Base-by-base conservation (phyloP, 768 basidiomycete species). In the Krasilnikovozyma curviuscula region DNA sequence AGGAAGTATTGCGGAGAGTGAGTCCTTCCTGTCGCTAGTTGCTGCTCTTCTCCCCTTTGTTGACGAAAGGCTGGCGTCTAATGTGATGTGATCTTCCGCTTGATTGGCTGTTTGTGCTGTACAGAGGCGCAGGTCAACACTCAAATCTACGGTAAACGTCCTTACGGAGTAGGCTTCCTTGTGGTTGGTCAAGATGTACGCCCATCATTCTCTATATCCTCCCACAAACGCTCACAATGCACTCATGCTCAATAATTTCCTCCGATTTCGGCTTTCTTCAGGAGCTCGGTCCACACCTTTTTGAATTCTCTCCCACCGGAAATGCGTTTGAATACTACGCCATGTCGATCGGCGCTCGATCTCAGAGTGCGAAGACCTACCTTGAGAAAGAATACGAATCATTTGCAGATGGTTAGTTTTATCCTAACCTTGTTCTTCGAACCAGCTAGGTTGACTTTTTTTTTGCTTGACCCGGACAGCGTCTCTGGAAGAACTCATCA, bases 321-420 rank as follows among this genome's bases (percentile, higher is more conserved):
- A 89, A 83, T 61, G 84, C 85, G 19, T 95, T 91, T 62, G 91
- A 97, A 65, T 98, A 95, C 67, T 85, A 78, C 62, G 93, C 93
- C 40, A 89, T 95, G 76, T 91, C 88, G 33, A 98, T 98, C 65
- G 93, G 93, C 44, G 91, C 91, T 13, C 77, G 93, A 43, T 88
- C 83, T 66, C 93, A 98, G 67, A 91, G 85, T 57, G 91, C 93
- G 42, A 97, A 95, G 68, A 98, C 93, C 12, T 98, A 97, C 65
- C 71, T 98, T 31, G 93, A 98, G 70, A 84, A 81, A 65, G 78
- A 97, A 61, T 93, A 77, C 59, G 80, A 83, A 63, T 74, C 71
- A 58, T 98, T 95, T 61, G 71, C 72, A 5, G 78, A 85, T 62
- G 78, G 88, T 93, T 55, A 56, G 83, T 71, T 16, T 16, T 30